Percentiles rank a stretch among this genome's conserved stretches.
Conservation (phyloP, 2,329 filamentous ascomycete genomes). For the Purpureocillium lavendulum region DNA sequence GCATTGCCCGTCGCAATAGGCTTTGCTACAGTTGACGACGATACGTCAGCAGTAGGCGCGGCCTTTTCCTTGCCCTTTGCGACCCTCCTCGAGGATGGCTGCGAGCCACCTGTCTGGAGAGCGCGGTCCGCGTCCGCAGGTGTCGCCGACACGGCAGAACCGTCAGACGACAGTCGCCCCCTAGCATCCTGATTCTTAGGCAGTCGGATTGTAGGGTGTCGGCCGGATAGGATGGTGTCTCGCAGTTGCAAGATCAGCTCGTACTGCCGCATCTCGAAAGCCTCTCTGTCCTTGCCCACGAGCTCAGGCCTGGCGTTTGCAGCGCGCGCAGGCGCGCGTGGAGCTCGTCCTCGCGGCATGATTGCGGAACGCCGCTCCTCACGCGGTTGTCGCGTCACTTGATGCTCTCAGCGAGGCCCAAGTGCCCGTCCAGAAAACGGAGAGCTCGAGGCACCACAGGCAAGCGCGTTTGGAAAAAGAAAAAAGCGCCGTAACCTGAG, state of each 20-base stretch:
- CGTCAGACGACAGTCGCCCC: background rate
- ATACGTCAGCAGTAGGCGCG: no score
- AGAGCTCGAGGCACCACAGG: no score
- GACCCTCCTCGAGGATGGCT: no score
- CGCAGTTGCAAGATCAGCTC: conserved; percentile 73
- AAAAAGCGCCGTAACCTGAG: no score
- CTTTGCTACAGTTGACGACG: conserved; percentile 4
- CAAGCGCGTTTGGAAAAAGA: no score
- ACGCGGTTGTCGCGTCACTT: background rate
- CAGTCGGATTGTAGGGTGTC: background rate
- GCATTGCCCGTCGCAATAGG: conserved; percentile 44
- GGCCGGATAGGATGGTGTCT: conserved; percentile 70
- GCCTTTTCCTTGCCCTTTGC: no score
- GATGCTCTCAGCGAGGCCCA: background rate
- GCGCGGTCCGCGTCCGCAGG: no score
- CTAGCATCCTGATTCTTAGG: background rate
- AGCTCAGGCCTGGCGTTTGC: conserved; percentile 15
- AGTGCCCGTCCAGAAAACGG: no score
- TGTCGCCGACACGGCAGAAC: no score
- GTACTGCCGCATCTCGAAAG: conserved; percentile 59
- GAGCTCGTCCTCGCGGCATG: conserved; percentile 18
- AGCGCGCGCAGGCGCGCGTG: conserved; percentile 9
- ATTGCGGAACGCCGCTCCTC: conserved; percentile 9
- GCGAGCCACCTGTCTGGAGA: no score
- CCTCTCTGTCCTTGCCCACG: conserved; percentile 32